phyloP scores from a whole-genome alignment of 495 filamentous ascomycete genomes.

The Xylaria acuta region DNA sequence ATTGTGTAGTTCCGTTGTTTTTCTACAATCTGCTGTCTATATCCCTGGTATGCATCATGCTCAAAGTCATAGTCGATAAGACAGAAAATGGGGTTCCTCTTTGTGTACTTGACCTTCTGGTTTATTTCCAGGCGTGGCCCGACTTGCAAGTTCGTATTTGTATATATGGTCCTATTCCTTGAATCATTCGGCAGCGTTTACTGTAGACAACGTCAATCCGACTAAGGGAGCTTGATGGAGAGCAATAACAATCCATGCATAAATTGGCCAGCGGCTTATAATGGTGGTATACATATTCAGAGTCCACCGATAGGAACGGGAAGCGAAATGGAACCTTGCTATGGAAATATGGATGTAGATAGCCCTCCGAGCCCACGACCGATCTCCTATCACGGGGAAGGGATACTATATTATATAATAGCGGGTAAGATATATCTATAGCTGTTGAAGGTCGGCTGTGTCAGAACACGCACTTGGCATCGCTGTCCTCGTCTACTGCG shows the following conservation, averaged over 20 bases:
- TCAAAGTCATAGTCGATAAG: not conserved
- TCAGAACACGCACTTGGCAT: not conserved
- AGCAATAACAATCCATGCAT: not conserved
- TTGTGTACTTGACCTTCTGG: not conserved
- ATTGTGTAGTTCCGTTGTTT: slow-evolving; percentile 37
- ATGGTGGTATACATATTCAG: not conserved
- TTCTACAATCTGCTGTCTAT: slow-evolving; percentile 38
- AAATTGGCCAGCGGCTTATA: not conserved
- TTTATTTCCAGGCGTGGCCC: not conserved
- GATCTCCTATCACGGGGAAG: not conserved
- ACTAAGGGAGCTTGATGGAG: not conserved
- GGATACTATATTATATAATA: too few species aligned
- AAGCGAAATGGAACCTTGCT: not conserved
- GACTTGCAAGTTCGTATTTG: not conserved
- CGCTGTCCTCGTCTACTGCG: not conserved
- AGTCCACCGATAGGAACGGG: not conserved
- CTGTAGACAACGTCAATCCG: not conserved
- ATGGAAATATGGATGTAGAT: not conserved
- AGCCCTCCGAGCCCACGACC: not conserved
- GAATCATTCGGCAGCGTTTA: not conserved
- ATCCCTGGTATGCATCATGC: slow-evolving; percentile 23
- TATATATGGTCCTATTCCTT: not conserved
- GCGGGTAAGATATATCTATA: too few species aligned
- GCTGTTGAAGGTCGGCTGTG: not conserved
- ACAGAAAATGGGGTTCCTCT: not conserved